Evolutionary conservation across 495 filamentous ascomycete species (phyloP).

Genomic region (Penicillium coffeae): DNA sequence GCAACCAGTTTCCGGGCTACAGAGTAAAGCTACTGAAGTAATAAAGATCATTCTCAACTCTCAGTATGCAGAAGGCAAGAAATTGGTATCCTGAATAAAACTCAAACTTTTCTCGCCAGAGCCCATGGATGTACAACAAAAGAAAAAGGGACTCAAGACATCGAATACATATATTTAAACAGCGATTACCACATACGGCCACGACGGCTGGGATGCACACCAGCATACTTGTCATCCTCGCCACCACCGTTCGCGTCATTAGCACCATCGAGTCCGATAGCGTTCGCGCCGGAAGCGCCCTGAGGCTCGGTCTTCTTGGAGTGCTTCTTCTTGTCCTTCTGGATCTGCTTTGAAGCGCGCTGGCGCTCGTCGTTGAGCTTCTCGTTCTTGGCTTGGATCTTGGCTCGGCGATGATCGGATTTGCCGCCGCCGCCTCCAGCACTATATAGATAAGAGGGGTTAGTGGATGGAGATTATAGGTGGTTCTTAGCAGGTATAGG

Average conservation of each 20-base stretch:
- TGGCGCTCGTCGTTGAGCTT: constrained; percentile 80
- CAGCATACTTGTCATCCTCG: constrained; percentile 33
- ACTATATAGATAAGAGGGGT: constrained; percentile 11
- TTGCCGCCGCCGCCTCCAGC: constrained; percentile 78
- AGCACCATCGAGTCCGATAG: constrained; percentile 14
- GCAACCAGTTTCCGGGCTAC: too few relatives aligned
- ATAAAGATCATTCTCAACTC: too few relatives aligned
- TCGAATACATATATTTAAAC: neutral
- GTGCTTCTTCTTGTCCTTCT: constrained; percentile 42
- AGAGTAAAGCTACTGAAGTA: too few relatives aligned
- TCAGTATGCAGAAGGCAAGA: constrained; percentile 11
- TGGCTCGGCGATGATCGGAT: constrained; percentile 61
- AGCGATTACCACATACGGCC: constrained; percentile 35
- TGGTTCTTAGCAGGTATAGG: neutral
- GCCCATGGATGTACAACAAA: constrained; percentile 8
- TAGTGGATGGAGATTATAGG: constrained; percentile 1
- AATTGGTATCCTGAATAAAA: constrained; percentile 18
- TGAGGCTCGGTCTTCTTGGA: constrained; percentile 19
- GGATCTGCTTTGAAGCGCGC: constrained; percentile 49
- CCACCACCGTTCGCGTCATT: constrained; percentile 11
- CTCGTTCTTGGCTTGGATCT: constrained; percentile 80
- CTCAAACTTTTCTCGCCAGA: constrained; percentile 7
- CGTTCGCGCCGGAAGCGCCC: constrained; percentile 21
- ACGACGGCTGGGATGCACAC: constrained; percentile 59
- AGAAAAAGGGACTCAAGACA: constrained; percentile 1